phyloP scores from a whole-genome alignment of 1,284 basidiomycete species.

The Apiotrichum domesticum region DNA sequence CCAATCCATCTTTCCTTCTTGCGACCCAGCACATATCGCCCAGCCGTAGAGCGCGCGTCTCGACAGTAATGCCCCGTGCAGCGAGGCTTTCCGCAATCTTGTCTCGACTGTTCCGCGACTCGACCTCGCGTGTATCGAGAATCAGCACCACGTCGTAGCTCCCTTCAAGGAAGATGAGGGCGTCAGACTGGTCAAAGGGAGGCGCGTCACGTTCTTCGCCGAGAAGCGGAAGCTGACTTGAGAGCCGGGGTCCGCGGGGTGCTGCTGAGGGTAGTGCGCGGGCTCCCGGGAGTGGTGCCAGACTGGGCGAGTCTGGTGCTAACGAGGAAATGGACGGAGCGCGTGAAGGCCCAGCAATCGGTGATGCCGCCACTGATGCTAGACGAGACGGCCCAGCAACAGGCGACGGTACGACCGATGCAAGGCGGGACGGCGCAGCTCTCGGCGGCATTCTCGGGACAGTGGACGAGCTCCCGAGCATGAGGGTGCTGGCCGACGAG shows the following conservation, averaged over 20 bases:
- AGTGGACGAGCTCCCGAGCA: too few species aligned
- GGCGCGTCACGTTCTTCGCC: constrained; percentile 14
- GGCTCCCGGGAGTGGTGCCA: neutral
- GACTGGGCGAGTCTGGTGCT: too few species aligned
- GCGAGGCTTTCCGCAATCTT: constrained; percentile 40
- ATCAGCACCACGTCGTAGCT: constrained; percentile 53
- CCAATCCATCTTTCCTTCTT: constrained; percentile 35
- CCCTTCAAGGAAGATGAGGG: constrained; percentile 48
- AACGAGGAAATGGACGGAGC: too few species aligned
- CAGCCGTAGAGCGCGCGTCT: constrained; percentile 50
- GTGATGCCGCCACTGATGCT: too few species aligned
- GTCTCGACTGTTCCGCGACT: constrained; percentile 43
- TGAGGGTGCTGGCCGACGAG: too few species aligned
- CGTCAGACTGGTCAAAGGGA: constrained; percentile 33
- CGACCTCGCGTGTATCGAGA: constrained; percentile 54
- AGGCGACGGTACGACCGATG: neutral
- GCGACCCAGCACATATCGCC: constrained; percentile 58
- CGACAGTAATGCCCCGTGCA: constrained; percentile 47
- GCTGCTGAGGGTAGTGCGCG: too few species aligned
- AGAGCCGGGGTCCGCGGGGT: constrained; percentile 20
- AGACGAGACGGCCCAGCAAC: neutral
- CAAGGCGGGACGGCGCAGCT: too few species aligned
- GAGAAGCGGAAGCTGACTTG: constrained; percentile 25
- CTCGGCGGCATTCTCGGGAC: too few species aligned
- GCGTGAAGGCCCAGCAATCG: too few species aligned